Evolutionary conservation across 1,139 yeast genomes (phyloP), one percentile per base, ranked within the genome.

Genomic region (Geotrichum reessii): DNA sequence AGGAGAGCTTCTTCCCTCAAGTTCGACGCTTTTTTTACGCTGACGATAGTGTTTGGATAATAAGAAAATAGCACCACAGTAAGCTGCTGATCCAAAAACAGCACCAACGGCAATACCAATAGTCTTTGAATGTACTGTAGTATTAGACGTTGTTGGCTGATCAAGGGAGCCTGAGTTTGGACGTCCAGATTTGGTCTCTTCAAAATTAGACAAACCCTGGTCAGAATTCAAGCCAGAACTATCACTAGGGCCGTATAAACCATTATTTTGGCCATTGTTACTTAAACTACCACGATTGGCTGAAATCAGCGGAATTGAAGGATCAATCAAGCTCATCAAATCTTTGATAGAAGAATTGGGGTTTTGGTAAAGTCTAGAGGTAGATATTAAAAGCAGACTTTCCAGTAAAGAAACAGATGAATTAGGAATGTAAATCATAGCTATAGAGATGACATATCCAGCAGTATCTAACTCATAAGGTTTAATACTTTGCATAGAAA

Each of bases 51-150:
- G 63, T 56, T 68, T 64, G 22, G 74, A 67, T 24, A 66, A 66
- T 54, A 74, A 60, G 63, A 74, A 71, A 57, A 76, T 67, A 21
- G 66, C 68, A 4, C 71, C 70, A 40, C 74, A 78, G 54, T 74
- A 70, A 4, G 69, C 68, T 44, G 66, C 62, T 2, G 75, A 73
- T 37, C 76, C 77, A 3, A 69, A 73, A 57, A 73, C 69, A 9
- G 76, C 67, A 19, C 76, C 76, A 27, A 72, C 70, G 0, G 76
- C 75, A 61, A 73, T 73, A n/a, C 75, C 75, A n/a, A 67, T 71
- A 27, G 73, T 69, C 62, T 67, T 66, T 48, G 68, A 65, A 52
- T 67, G 64, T 19, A 70, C 70, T 47, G 64, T 60, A 19, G 62
- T 63, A 47, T 61, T 61, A 27, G 65, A 60, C 47, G 70, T 69